Evolutionary conservation across 331 rosid genomes (phyloP).

Genomic region (Arachis monticola): DNA sequence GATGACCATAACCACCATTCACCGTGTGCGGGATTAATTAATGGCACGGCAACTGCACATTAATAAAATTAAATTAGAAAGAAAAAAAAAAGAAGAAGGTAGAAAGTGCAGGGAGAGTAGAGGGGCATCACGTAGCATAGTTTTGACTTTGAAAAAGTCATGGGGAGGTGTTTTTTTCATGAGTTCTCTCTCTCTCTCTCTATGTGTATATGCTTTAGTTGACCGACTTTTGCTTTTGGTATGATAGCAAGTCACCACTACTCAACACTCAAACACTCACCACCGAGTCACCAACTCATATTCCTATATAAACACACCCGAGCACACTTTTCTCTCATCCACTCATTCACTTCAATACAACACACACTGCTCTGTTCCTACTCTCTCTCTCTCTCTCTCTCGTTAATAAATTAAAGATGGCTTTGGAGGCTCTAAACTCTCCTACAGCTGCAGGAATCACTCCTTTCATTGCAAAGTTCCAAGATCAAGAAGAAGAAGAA

Average conservation of each 20-base stretch:
- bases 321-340: constrained; percentile 15
- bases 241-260: constrained; percentile 19
- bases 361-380: not conserved
- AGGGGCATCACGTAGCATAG: constrained; percentile 44
- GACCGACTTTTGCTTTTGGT: constrained; percentile 47
- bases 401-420: constrained; percentile 47
- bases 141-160: constrained; percentile 82
- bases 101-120: constrained; percentile 42
- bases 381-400: not conserved
- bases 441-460: constrained; percentile 42
- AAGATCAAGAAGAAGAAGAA: constrained; percentile 19
- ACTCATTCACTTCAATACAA: constrained; percentile 1
- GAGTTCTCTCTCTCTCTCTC: not conserved
- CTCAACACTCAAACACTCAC: too few relatives aligned
- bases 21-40: constrained; percentile 23
- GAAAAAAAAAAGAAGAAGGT: not conserved
- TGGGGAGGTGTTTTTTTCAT: not conserved
- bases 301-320: constrained; percentile 31
- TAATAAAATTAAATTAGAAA: too few relatives aligned
- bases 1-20: not conserved
- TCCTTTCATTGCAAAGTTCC: constrained; percentile 27
- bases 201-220: constrained; percentile 35
- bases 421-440: constrained; percentile 77
- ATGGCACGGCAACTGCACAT: not conserved
- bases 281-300: constrained; percentile 1